Evolutionary conservation across 169 alveolate species (phyloP).

Genomic region (Plasmodium gaboni): DNA sequence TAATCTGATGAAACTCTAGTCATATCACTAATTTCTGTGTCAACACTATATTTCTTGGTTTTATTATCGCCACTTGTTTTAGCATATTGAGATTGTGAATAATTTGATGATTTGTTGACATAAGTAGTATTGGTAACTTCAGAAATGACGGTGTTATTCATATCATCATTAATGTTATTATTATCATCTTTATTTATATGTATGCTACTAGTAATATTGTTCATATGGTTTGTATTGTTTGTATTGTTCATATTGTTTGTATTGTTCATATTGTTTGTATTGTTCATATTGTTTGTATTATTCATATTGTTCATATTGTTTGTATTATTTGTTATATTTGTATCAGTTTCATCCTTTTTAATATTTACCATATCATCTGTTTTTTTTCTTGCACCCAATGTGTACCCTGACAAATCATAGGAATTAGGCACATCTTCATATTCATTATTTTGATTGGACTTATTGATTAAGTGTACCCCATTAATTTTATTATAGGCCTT

Average conservation of each 20-base stretch:
- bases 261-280: too few species aligned
- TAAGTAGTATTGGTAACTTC: background rate
- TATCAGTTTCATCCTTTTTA: too few species aligned
- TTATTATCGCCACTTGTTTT: background rate
- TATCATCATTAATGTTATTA: background rate
- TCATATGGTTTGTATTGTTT: background rate
- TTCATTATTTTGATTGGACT: background rate
- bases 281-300: too few species aligned
- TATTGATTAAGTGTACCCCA: background rate
- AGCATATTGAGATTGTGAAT: background rate
- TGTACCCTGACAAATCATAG: too few species aligned
- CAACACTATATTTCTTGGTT: constrained; percentile 3
- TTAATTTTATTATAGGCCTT: background rate
- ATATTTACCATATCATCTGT: too few species aligned
- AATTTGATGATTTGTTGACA: too few species aligned
- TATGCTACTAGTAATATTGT: background rate
- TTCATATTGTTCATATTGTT: too few species aligned
- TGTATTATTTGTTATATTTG: too few species aligned
- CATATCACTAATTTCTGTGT: constrained; percentile 14
- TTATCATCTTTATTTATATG: background rate
- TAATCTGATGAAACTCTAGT: background rate
- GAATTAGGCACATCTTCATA: too few species aligned
- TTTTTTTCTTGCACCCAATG: too few species aligned
- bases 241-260: too few species aligned
- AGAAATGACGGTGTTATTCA: background rate